phyloP scores from a whole-genome alignment of 495 filamentous ascomycete genomes.

The Aspergillus steynii region DNA sequence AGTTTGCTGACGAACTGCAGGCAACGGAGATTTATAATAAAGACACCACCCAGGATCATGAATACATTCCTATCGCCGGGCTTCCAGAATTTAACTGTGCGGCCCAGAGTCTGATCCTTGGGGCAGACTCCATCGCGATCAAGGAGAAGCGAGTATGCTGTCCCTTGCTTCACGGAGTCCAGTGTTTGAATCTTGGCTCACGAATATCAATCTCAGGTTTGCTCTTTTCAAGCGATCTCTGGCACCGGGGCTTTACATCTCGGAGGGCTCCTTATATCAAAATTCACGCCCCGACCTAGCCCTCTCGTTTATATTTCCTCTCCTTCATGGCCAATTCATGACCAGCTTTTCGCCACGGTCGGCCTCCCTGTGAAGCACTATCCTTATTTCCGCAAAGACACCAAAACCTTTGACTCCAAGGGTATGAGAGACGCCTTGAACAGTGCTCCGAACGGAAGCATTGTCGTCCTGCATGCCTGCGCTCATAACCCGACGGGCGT shows the following conservation, averaged over 20 bases:
- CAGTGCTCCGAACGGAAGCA: slow-evolving; percentile 69
- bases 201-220: slow-evolving; percentile 36
- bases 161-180: slow-evolving; percentile 18
- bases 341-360: slow-evolving; percentile 97
- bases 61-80: slow-evolving; percentile 97
- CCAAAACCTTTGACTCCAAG: slow-evolving; percentile 86
- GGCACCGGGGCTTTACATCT: slow-evolving; percentile 61
- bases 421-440: slow-evolving; percentile 76
- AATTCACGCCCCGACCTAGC: slow-evolving; percentile 57
- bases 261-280: slow-evolving; percentile 55
- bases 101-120: slow-evolving; percentile 86
- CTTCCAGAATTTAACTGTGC: slow-evolving; percentile 80
- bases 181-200: slow-evolving; percentile 4
- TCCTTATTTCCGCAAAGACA: slow-evolving; percentile 87
- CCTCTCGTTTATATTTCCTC: slow-evolving; percentile 84
- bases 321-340: slow-evolving; percentile 97
- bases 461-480: slow-evolving; percentile 94
- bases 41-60: slow-evolving; percentile 71
- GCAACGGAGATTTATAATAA: slow-evolving; percentile 88
- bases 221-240: slow-evolving; percentile 59
- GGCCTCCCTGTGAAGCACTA: slow-evolving; percentile 74
- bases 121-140: slow-evolving; percentile 75
- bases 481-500: slow-evolving; percentile 99
- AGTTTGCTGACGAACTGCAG: slow-evolving; percentile 42
- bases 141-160: slow-evolving; percentile 71